Base-by-base conservation (phyloP, 139 green algal genomes). In the Tetratostichococcus sp. region DNA sequence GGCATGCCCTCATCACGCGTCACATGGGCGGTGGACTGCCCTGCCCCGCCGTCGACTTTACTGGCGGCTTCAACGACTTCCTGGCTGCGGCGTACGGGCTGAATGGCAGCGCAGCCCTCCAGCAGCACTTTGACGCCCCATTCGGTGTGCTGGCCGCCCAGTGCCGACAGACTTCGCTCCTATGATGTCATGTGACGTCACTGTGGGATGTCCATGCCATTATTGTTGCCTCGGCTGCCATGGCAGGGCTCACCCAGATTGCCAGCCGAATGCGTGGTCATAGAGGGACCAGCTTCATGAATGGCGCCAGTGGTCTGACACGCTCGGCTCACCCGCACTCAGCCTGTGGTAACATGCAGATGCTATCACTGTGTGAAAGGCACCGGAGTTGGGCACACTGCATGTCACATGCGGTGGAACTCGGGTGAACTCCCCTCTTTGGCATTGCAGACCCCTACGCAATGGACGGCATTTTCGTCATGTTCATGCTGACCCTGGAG, bases 391-490 rank as follows among this genome's bases (percentile, higher is more conserved):
- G n/a, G n/a, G n/a, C n/a, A n/a, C n/a, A n/a, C 4, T 66, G 58
- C 17, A 66, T 66, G 30, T 35, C 26, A 50, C 39, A 50, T 8
- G 39, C 8, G 8, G 39, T 50, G 39, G 39, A n/a, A n/a, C n/a
- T n/a, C n/a, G n/a, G n/a, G n/a, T n/a, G n/a, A n/a, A n/a, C n/a
- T n/a, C n/a, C n/a, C n/a, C n/a, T n/a, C n/a, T 50, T 8, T 50
- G 39, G 8, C n/a, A 22, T 17, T 78, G 65, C 73, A 78, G 80
- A 85, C 70, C 76, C 80, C 8, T 85, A 78, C 70, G 58, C 70
- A 65, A 76, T 79, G 22, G 80, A 85, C 58, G 26, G 77, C 43
- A 83, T 76, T 67, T 85, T 77, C 32, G 42, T 85, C 21, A 50
- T 85, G 2, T 79, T 66, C 35, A 76, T 75, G 30, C 77, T 85